Conservation (phyloP, 2,329 filamentous ascomycete species). For the Penicillium sp. region DNA sequence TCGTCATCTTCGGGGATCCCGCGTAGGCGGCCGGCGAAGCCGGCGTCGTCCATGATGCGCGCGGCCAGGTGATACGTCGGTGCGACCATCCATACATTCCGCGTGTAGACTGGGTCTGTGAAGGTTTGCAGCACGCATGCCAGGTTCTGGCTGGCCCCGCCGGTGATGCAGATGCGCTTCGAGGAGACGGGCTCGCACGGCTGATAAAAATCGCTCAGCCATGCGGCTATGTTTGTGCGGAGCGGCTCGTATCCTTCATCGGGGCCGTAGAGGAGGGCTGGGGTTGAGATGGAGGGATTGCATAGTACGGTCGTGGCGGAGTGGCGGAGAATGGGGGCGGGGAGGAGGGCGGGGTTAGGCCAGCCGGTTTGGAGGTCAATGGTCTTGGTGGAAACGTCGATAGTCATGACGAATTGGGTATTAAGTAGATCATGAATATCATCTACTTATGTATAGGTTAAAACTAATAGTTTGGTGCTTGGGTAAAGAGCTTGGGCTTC, state of each 20-base stretch:
- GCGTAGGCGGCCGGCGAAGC: slow-evolving; percentile 58
- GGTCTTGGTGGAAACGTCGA: slow-evolving; percentile 5
- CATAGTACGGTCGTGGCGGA: slow-evolving; percentile 56
- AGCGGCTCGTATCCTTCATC: slow-evolving; percentile 66
- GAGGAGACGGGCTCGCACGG: slow-evolving; percentile 36
- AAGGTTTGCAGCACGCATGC: slow-evolving; percentile 70
- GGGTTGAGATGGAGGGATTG: slow-evolving; percentile 49
- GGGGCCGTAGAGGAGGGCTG: slow-evolving; percentile 69
- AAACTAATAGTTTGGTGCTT: background rate
- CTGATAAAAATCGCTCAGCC: slow-evolving; percentile 59
- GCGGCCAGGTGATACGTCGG: slow-evolving; percentile 80
- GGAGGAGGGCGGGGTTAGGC: slow-evolving; percentile 54
- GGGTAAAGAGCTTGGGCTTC: background rate
- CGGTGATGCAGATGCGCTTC: slow-evolving; percentile 67
- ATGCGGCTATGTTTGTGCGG: slow-evolving; percentile 58
- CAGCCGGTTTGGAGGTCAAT: slow-evolving; percentile 42
- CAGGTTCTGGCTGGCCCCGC: slow-evolving; percentile 75
- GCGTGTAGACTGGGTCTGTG: slow-evolving; percentile 67
- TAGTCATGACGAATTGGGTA: slow-evolving; percentile 2
- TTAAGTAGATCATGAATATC: background rate
- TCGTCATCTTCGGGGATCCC: slow-evolving; percentile 69
- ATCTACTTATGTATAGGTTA: background rate
- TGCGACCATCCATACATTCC: slow-evolving; percentile 68
- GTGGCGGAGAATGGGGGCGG: slow-evolving; percentile 52
- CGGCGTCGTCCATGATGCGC: slow-evolving; percentile 73